Base-by-base conservation (phyloP, 306 rosid genomes). In the Castanopsis chinensis region DNA sequence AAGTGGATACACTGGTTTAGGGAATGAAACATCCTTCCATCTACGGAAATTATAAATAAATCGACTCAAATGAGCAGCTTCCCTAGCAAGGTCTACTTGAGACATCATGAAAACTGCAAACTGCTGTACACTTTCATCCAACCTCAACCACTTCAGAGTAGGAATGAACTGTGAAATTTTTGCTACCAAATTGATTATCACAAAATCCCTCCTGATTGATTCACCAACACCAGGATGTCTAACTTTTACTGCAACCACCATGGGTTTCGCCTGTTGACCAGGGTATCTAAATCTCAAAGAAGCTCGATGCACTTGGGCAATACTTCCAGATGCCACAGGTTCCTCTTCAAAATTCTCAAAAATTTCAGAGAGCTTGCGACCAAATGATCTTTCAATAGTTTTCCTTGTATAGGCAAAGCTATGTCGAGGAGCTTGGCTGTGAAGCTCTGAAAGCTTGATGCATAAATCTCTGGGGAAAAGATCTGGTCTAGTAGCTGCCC, bases 401-500 rank as follows among this genome's bases (percentile, higher is more conserved):
- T 91, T 91, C 89, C 79, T 95, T 17, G 99, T 90, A 90, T 90
- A 89, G 72, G 92, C 89, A 84, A 89, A 95, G 87, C 96, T 93
- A 85, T 93, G 99, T 76, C 93, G 98, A 43, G 99, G 99, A 85
- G 99, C 99, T 86, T 93, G 93, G 60, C 87, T 85, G 77, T 95
- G 99, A 89, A 95, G 98, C 77, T 91, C 95, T 5, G 97, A 30
- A 82, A 95, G 97, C 82, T 93, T 78, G 64, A 72, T 79, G 82
- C 99, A 95, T 64, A 95, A 86, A 86, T 95, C 99, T 80, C 95
- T 87, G 19, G 99, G 98, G 80, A 95, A 95, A 74, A 95, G 98
- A 90, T 95, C 99, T 71, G 99, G 99, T 41, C 99, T 82, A 41
- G 99, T 93, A 75, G 99, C 99, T 72, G 99, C 99, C 99, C 99